phyloP scores from a whole-genome alignment of 2,329 filamentous ascomycete species.

The Fusarium foetens region DNA sequence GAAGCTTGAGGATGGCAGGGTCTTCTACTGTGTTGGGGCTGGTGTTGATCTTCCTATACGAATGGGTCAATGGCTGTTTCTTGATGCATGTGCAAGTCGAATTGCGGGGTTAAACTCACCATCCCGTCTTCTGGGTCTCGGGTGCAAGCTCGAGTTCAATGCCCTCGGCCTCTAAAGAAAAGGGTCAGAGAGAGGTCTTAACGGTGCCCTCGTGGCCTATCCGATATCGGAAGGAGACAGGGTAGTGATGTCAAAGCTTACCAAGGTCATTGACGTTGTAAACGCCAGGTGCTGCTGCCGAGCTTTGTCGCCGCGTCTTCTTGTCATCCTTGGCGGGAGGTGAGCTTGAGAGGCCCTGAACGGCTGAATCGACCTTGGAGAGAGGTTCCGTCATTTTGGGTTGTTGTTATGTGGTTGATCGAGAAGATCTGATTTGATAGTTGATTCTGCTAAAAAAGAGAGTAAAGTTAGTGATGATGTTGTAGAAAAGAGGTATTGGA shows the following conservation, averaged over 20 bases:
- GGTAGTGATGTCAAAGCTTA: constrained; percentile 58
- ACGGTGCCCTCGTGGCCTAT: neutral
- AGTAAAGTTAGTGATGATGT: constrained; percentile 18
- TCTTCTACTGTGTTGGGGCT: constrained; percentile 83
- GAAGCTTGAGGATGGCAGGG: constrained; percentile 82
- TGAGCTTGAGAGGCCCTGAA: constrained; percentile 78
- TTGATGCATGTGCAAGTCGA: neutral
- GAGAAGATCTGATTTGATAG: constrained; percentile 31
- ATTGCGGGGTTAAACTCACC: constrained; percentile 66
- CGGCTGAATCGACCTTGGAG: constrained; percentile 90
- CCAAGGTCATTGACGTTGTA: constrained; percentile 85
- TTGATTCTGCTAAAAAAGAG: constrained; percentile 25
- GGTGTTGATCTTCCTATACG: constrained; percentile 88
- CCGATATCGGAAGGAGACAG: constrained; percentile 23
- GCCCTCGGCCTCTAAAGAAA: constrained; percentile 72
- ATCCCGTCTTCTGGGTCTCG: constrained; percentile 89
- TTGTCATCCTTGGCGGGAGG: constrained; percentile 67
- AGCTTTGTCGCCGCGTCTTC: constrained; percentile 78
- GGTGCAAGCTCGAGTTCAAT: constrained; percentile 77
- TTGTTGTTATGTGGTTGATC: constrained; percentile 39
- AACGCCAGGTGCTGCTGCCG: constrained; percentile 72
- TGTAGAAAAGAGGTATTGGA: neutral
- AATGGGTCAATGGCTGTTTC: constrained; percentile 7
- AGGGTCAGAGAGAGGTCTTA: constrained; percentile 26
- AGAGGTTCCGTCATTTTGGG: constrained; percentile 64